A percentile compares a stretch with the other conserved stretches of the same genome.
phyloP scores from a whole-genome alignment of 352 stramenopile genomes.

The Phytophthora podocarpi region DNA sequence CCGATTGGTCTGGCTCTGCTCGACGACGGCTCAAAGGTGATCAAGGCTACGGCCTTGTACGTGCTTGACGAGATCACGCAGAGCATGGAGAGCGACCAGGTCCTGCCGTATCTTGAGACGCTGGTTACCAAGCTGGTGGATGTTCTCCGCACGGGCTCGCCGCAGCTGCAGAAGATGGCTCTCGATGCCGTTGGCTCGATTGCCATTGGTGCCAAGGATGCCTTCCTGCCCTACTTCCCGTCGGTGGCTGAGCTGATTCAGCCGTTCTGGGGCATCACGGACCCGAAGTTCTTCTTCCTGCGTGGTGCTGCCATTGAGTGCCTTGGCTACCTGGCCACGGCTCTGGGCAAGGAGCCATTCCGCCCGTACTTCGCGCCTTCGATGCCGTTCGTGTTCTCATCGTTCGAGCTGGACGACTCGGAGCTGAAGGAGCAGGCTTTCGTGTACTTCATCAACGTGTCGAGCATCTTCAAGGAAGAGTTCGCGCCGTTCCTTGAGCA shows the following conservation, averaged over 20 bases:
- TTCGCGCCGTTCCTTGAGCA: constrained; percentile 94
- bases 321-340: constrained; percentile 98
- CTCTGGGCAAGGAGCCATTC: constrained; percentile 95
- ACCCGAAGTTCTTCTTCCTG: constrained; percentile 94
- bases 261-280: constrained; percentile 91
- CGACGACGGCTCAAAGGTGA: constrained; percentile 93
- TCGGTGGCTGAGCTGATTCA: constrained; percentile 87
- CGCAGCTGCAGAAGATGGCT: constrained; percentile 97
- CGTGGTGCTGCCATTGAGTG: constrained; percentile 97
- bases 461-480: constrained; percentile 98
- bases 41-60: constrained; percentile 97
- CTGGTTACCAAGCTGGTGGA: constrained; percentile 96
- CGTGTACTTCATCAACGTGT: constrained; percentile 98
- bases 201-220: constrained; percentile 96
- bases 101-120: constrained; percentile 94
- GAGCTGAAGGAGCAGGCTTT: constrained; percentile 98
- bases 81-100: constrained; percentile 95
- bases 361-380: constrained; percentile 93
- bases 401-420: constrained; percentile 93
- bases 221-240: constrained; percentile 96
- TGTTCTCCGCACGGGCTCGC: constrained; percentile 92
- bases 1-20: constrained; percentile 95
- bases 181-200: constrained; percentile 96
- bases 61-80: constrained; percentile 99
- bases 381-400: constrained; percentile 95